Evolutionary conservation across 306 rosid species (phyloP).

Genomic region (Cicer cuneatum): DNA sequence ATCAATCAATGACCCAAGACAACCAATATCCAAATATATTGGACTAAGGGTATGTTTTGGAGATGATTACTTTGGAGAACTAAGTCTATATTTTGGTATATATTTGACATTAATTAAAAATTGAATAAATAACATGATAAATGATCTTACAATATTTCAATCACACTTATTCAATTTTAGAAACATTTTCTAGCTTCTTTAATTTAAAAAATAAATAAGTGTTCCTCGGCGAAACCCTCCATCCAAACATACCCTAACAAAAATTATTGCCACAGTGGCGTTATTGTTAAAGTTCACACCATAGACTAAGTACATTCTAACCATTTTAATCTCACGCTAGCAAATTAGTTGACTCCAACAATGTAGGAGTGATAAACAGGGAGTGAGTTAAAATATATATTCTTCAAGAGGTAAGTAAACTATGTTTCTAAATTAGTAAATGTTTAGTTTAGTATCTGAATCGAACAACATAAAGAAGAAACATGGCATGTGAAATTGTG

Average conservation of each 20-base stretch:
- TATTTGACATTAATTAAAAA: too few relatives aligned
- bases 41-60: not conserved
- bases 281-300: not conserved
- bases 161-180: too few relatives aligned
- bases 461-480: not conserved
- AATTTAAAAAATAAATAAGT: too few relatives aligned
- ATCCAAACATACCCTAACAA: not conserved
- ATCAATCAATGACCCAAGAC: not conserved
- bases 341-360: not conserved
- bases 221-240: too few relatives aligned
- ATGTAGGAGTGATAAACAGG: not conserved
- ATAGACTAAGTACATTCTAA: not conserved
- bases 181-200: too few relatives aligned
- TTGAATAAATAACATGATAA: too few relatives aligned
- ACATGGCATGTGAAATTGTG: not conserved
- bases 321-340: not conserved
- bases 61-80: too few relatives aligned
- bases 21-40: not conserved
- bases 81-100: too few relatives aligned
- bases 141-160: too few relatives aligned
- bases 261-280: not conserved
- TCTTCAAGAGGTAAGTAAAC: not conserved
- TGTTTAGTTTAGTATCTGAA: slow-evolving; percentile 7
- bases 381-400: not conserved
- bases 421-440: not conserved